Base-by-base conservation (phyloP, 495 filamentous ascomycete genomes). In the Aspergillus sparsus region DNA sequence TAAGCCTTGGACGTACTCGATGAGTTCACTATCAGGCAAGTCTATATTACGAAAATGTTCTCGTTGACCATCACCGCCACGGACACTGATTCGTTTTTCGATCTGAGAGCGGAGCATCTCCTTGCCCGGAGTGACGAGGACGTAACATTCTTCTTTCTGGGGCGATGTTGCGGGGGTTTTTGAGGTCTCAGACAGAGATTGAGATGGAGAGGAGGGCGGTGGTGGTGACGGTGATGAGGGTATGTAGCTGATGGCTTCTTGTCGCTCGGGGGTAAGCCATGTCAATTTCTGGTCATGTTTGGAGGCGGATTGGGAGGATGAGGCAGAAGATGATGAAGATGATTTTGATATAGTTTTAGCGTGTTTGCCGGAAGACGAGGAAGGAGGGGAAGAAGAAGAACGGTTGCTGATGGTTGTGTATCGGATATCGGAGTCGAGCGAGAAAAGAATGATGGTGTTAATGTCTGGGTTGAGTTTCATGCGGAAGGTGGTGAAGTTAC, bases 401-500 rank as follows among this genome's bases (percentile, higher is more conserved):
- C 15, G n/a, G 44, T 47, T 49, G 9, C 8, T 44, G 36, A 66
- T 37, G 12, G 50, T 66, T 5, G 63, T 55, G 49, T 66, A 71
- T 51, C 64, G 62, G 31, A 74, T 68, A 49, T 74, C 69, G 6
- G 65, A 57, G 41, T 71, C 69, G 8, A 58, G 57, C 15, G 66
- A 67, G 49, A 74, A 74, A 13, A 71, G 49, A 15, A 74, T 60
- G 5, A 70, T 46, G n/a, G 68, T 74, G 53, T 74, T 71, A 34
- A 66, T 63, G 11, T 53, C 32, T 3, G 56, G 51, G 33, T 65
- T 74, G 42, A 74, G 62, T 34, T 68, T 69, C 67, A 74, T 70
- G 21, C 71, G 68, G 52, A 74, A 67, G 11, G 71, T 74, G 18
- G 69, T 63, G 52, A 74, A 71, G 58, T 71, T 74, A 39, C 69